These are phyloP conservation scores for Verticillium isaacii DNA, from an alignment of 2,329 filamentous ascomycete genomes.

Conservation along the genomic window DNA sequence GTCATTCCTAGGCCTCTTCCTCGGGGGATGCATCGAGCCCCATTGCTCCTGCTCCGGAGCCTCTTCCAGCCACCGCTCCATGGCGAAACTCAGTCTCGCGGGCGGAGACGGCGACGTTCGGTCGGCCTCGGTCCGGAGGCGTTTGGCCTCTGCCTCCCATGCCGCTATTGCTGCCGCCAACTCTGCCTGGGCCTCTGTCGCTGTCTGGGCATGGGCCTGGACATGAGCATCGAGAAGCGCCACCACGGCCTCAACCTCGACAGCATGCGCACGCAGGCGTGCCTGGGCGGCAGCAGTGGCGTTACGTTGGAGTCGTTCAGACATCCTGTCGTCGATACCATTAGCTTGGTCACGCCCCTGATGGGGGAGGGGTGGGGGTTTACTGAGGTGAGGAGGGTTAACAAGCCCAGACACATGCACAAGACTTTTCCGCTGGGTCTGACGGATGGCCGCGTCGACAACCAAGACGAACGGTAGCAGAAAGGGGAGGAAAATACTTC, in stretches of 20 bases:
- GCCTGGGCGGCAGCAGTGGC: neutral
- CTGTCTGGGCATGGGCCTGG: too few relatives aligned
- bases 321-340: neutral
- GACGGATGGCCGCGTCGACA: neutral
- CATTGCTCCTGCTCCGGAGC: neutral
- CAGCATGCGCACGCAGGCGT: neutral
- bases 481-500: neutral
- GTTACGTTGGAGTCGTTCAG: neutral
- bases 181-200: neutral
- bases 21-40: neutral
- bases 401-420: neutral
- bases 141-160: neutral
- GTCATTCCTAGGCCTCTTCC: neutral
- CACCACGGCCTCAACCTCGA: neutral
- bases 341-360: neutral
- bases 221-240: neutral
- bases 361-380: neutral
- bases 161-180: neutral
- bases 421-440: neutral
- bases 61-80: neutral
- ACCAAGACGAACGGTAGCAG: neutral
- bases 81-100: neutral
- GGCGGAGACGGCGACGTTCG: neutral
- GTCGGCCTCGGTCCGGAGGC: neutral
- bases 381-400: neutral